Conservation (phyloP, 2,329 filamentous ascomycete genomes). For the Colletotrichum chrysophilum region DNA sequence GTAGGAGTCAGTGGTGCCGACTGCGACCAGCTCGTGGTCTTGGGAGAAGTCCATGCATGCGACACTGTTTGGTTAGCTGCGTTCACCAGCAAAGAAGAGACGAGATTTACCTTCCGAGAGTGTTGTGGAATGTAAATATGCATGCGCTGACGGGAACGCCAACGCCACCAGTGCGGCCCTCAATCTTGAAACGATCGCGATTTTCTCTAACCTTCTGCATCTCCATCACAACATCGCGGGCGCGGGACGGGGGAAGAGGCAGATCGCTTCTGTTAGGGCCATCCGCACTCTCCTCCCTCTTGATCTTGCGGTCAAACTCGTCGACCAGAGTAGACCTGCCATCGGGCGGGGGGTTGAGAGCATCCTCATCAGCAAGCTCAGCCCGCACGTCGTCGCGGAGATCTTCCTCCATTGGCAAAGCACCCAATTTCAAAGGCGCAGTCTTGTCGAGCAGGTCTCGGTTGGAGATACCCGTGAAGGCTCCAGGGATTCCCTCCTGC, state of each 20-base stretch:
- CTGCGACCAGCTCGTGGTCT: conserved; percentile 85
- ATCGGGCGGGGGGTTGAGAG: conserved; percentile 71
- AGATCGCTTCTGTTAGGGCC: conserved; percentile 79
- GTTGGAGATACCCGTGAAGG: conserved; percentile 66
- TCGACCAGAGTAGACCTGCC: conserved; percentile 81
- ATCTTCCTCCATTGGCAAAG: conserved; percentile 82
- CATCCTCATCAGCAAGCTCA: conserved; percentile 85
- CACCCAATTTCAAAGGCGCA: conserved; percentile 74
- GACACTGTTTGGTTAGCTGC: conserved; percentile 57
- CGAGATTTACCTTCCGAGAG: conserved; percentile 76
- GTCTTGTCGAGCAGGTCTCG: conserved; percentile 63
- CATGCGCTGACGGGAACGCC: conserved; percentile 86
- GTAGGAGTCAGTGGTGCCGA: conserved; percentile 91
- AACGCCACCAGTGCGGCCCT: conserved; percentile 81
- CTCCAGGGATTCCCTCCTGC: conserved; percentile 68
- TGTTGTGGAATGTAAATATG: conserved; percentile 99
- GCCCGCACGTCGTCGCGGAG: conserved; percentile 85
- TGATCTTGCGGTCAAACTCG: conserved; percentile 86
- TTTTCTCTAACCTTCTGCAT: conserved; percentile 94
- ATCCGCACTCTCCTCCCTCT: conserved; percentile 88
- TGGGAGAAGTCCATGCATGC: conserved; percentile 97
- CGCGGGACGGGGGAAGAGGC: conserved; percentile 85
- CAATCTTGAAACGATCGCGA: conserved; percentile 88
- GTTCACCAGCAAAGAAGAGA: neutral
- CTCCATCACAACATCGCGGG: conserved; percentile 90